Base-by-base conservation (phyloP, 208 protist species). In the Trypanosoma conorhini region DNA sequence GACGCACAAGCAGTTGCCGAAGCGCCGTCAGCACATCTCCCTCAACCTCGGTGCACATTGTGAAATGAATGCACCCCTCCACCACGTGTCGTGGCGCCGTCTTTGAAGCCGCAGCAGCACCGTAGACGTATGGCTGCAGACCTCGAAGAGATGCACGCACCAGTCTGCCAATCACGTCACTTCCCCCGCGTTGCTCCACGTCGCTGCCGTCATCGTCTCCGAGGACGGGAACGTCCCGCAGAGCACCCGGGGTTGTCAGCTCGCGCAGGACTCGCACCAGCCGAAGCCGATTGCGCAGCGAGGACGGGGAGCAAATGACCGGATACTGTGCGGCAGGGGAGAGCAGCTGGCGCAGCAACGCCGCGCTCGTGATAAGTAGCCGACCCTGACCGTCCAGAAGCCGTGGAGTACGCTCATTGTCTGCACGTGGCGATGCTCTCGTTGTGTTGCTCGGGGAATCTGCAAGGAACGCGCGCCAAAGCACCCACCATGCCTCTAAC, bases 31-130 rank as follows among this genome's bases (percentile, higher is more conserved):
- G 58, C 5, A 77, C 86, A 38, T 64, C 57, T 13, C 73, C 83
- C 28, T 85, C 81, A 30, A 89, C 76, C 68, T 86, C 81, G 3
- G 86, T 87, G 17, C 69, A 70, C 51, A 92, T 70, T 1, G 80
- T 60, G 56, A 86, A 79, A 66, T 85, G 79, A 59, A 87, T 63
- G n/a, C 78, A 80, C 12, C 81, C 79, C 12, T 74, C 64, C 42
- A 87, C 19, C 15, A 67, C 46, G 2, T 31, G 52, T 17, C 54
- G 58, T 66, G 72, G 7, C 3, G 67, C 55, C 15, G n/a, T n/a
- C n/a, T n/a, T 35, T 65, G 0, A 30, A n/a, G 24, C 26, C 35
- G n/a, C n/a, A 58, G 26, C 10, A 42, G 26, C 40, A 17, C 55
- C 0, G 46, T 67, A 31, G 21, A 58, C 38, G 13, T 26, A 60